Base-by-base conservation (phyloP, 768 basidiomycete genomes). In the Mycena polygramma region DNA sequence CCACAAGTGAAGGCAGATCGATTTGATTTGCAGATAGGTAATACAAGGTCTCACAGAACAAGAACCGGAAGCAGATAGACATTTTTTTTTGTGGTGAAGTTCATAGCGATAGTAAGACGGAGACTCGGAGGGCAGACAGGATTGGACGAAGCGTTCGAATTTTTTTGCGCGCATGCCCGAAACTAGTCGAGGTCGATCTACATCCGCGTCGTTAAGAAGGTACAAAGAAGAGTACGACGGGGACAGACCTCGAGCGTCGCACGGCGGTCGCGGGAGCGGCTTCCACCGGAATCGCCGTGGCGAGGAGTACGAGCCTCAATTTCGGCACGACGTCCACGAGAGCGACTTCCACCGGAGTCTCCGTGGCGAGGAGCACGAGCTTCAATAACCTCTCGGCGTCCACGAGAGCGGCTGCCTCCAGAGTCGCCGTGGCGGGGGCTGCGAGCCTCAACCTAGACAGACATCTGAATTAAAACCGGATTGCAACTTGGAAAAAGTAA, bases 281-380 rank as follows among this genome's bases (percentile, higher is more conserved):
- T 35, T 20, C 24, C 22, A 15, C 62, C 36, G 10, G 62, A 36
- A 19, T 54, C 9, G 10, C 41, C 41, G 41, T 41, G 41, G 9
- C 41, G 41, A 41, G 41, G 41, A 41, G 41, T 36, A 15, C 62
- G 62, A 35, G 41, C 62, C 22, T 53, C 24, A 15, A 66, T n/a
- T 14, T 53, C 48, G 5, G 13, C 41, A 22, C 60, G 26, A 22
- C 66, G 66, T 13, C 39, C 49, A 13, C 64, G 64, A 20, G 64
- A 66, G 46, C 24, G 46, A 26, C 62, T 43, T 13, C 62, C 11
- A 1, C 62, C 62, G 7, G 55, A 58, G 55, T 66, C 64, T 22
- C 64, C 64, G 57, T 58, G 64, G 41, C 66, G 66, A 7, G 66
- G 66, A 17, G 37, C 19, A 7, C 66, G 57, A 24, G 57, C 66